Conservation (phyloP, 768 basidiomycete species). For the Leccinum subtestaceum region DNA sequence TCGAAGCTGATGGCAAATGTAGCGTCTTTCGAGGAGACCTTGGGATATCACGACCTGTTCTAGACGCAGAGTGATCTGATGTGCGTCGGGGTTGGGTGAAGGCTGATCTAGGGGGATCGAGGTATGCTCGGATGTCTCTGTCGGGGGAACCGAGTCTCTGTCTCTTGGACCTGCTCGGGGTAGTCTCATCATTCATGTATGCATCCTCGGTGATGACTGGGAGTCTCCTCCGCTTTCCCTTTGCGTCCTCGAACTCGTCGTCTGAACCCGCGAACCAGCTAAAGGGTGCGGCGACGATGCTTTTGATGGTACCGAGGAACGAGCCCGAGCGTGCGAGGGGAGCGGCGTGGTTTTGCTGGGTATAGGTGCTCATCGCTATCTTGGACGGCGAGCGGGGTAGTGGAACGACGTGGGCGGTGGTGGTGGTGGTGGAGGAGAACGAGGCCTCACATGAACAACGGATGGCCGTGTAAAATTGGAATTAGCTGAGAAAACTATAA, state of each 20-base stretch:
- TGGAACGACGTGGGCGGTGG: conserved; percentile 14
- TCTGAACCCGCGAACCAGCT: conserved; percentile 49
- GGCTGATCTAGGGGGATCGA: conserved; percentile 52
- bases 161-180: conserved; percentile 44
- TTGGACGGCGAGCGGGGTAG: conserved; percentile 16
- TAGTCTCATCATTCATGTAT: conserved; percentile 32
- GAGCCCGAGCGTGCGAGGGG: conserved; percentile 53
- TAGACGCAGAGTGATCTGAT: conserved; percentile 19
- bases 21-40: conserved; percentile 31
- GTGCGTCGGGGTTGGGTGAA: conserved; percentile 33
- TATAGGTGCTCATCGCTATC: conserved; percentile 31
- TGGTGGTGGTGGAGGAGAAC: conserved; percentile 26
- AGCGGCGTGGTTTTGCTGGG: conserved; percentile 30
- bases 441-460: conserved; percentile 13
- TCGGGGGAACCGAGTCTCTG: conserved; percentile 53
- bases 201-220: conserved; percentile 25
- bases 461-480: conserved; percentile 14
- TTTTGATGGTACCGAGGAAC: conserved; percentile 61
- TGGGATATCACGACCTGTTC: conserved; percentile 20
- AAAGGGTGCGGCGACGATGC: conserved; percentile 62
- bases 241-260: conserved; percentile 48
- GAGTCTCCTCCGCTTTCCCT: conserved; percentile 55
- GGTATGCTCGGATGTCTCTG: conserved; percentile 41
- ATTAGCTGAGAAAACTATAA: conserved; percentile 1
- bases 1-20: conserved; percentile 31